Conservation (phyloP, 805 yeast species). For the Kurtzmaniella cleridarum region DNA sequence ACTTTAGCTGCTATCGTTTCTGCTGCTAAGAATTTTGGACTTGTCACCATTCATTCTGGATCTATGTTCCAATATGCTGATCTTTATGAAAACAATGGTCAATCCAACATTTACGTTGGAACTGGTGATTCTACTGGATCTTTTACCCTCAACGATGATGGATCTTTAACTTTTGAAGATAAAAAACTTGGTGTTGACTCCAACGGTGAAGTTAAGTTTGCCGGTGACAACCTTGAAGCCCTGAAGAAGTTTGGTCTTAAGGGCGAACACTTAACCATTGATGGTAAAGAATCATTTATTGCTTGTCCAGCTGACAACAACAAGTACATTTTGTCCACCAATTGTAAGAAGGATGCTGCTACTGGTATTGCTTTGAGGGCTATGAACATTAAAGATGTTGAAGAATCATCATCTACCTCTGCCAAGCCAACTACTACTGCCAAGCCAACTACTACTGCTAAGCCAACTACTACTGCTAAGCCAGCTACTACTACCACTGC, state of each 20-base stretch:
- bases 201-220: not conserved
- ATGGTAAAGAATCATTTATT: slow-evolving; percentile 5
- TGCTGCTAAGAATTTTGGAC: slow-evolving; percentile 16
- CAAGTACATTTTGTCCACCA: slow-evolving; percentile 1
- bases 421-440: slow-evolving; percentile 6
- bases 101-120: slow-evolving; percentile 8
- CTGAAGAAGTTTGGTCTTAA: not conserved
- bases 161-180: slow-evolving; percentile 14
- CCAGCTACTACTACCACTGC: slow-evolving; percentile 1
- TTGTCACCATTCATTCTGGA: slow-evolving; percentile 21
- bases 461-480: slow-evolving; percentile 3
- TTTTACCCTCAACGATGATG: slow-evolving; percentile 19
- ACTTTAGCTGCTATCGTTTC: slow-evolving; percentile 18
- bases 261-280: slow-evolving; percentile 8
- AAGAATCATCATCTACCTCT: slow-evolving; percentile 3
- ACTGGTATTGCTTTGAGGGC: not conserved
- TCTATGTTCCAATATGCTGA: slow-evolving; percentile 18
- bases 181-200: slow-evolving; percentile 4
- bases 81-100: slow-evolving; percentile 5
- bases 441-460: slow-evolving; percentile 4
- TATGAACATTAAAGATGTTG: not conserved
- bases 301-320: slow-evolving; percentile 8
- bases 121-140: slow-evolving; percentile 6
- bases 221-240: not conserved
- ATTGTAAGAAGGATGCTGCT: too few relatives aligned